These are phyloP conservation scores for Phaeotremella skinneri DNA, from an alignment of 768 basidiomycete species.

Conservation along the genomic window DNA sequence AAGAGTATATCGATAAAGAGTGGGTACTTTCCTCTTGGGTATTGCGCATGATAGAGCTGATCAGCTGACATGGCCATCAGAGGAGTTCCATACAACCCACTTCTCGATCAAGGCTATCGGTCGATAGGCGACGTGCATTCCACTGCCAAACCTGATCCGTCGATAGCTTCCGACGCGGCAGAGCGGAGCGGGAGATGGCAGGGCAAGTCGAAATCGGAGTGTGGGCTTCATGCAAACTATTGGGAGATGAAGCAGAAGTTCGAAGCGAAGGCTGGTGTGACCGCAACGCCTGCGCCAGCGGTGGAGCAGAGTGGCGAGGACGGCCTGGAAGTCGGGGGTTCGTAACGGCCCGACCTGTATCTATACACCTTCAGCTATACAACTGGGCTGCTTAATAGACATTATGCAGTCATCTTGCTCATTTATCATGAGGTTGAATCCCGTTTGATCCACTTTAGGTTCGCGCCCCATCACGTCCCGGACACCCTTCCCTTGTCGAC, in stretches of 20 bases:
- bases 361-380: too few relatives aligned
- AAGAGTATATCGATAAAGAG: constrained; percentile 77
- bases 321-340: too few relatives aligned
- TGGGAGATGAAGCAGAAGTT: constrained; percentile 58
- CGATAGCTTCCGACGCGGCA: constrained; percentile 59
- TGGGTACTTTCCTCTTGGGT: constrained; percentile 29
- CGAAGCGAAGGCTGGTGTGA: constrained; percentile 29
- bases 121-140: constrained; percentile 99
- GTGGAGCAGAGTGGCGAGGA: too few relatives aligned
- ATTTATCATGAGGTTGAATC: too few relatives aligned
- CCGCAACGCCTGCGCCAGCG: neutral
- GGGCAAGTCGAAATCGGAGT: constrained; percentile 83
- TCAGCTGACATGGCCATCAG: constrained; percentile 22
- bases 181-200: constrained; percentile 93
- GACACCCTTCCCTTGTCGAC: too few relatives aligned
- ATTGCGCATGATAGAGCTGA: neutral
- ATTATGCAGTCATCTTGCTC: too few relatives aligned
- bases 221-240: constrained; percentile 90
- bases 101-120: constrained; percentile 87
- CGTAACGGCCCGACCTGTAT: too few relatives aligned
- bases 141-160: constrained; percentile 57
- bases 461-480: too few relatives aligned
- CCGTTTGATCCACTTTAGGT: too few relatives aligned
- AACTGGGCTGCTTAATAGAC: too few relatives aligned
- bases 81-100: constrained; percentile 79